Evolutionary conservation across 2,329 filamentous ascomycete species (phyloP).

Genomic region (Aspergillus quadrilineatus): DNA sequence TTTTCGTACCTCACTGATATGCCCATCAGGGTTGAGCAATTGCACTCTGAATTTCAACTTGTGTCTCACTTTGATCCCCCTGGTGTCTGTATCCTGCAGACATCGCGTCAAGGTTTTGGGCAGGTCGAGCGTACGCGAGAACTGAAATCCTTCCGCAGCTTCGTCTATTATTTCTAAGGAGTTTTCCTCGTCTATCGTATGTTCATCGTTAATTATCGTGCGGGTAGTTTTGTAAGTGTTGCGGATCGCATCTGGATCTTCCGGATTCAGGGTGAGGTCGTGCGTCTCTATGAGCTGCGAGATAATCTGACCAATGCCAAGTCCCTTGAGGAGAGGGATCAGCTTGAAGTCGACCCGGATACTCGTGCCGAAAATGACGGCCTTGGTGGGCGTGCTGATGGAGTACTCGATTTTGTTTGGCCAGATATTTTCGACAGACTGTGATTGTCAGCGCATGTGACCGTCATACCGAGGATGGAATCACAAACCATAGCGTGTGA

Average conservation of each 20-base stretch:
- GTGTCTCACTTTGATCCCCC: conserved; percentile 88
- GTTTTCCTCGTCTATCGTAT: conserved; percentile 66
- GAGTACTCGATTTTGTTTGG: conserved; percentile 97
- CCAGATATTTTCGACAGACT: conserved; percentile 93
- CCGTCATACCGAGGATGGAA: background rate
- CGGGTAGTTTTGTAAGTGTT: conserved; percentile 62
- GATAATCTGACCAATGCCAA: conserved; percentile 79
- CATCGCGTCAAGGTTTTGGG: conserved; percentile 80
- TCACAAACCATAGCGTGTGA: conserved; percentile 73
- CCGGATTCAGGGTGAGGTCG: conserved; percentile 59
- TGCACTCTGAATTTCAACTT: conserved; percentile 90
- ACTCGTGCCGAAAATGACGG: conserved; percentile 86
- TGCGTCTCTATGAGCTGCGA: conserved; percentile 78
- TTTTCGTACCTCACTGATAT: conserved; percentile 79
- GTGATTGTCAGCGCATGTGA: conserved; percentile 18
- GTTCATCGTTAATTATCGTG: conserved; percentile 66
- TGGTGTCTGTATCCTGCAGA: conserved; percentile 83
- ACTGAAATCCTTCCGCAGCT: conserved; percentile 61
- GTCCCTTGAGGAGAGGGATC: conserved; percentile 82
- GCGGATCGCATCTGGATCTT: conserved; percentile 42
- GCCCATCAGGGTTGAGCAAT: conserved; percentile 90
- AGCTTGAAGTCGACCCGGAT: conserved; percentile 83
- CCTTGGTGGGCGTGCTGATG: conserved; percentile 88
- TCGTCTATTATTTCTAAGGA: conserved; percentile 55
- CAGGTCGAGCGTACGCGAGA: conserved; percentile 62